Base-by-base conservation (phyloP, 441 rosid species). In the Brassica hybrid region DNA sequence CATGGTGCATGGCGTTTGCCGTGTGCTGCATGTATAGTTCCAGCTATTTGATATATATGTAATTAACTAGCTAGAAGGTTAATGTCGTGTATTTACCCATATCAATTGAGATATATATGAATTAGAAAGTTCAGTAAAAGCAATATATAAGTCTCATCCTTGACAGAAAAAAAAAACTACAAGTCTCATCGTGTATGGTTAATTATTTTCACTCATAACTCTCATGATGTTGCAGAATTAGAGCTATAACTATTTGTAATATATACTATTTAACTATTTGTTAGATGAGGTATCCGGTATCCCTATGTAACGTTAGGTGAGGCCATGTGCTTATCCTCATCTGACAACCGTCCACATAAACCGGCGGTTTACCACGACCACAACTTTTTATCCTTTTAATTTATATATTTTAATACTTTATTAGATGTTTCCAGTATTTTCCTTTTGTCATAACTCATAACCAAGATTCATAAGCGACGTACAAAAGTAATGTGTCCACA, bases 311-410 rank as follows among this genome's bases (percentile, higher is more conserved):
- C 9, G 38, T 34, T 34, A 34, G 38, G 38, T 34, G 38, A 34
- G 65, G 7, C 65, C 79, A 79, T 80, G 76, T 80, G 83, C 69
- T 70, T 75, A 58, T 79, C 82, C 73, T 74, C 36, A 60, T 60
- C 1, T 60, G 75, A 56, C 75, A 69, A 56, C 72, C 32, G 79
- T 75, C 72, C 79, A 71, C 52, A 21, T 71, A 38, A 79, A 73
- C 79, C 76, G 81, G 59, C 76, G 71, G 71, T 69, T 57, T 38
- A 75, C 69, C 70, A 63, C 82, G 45, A 72, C 82, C 84, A 81
- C 82, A 74, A 34, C 52, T 70, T 77, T 13, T 21, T 34, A 17
- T 41, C 67, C 7, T 41, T 65, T 56, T 61, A 18, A 1, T 13
- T 27, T 27, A 14, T 50, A 11, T 25, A 38, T 54, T 65, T 61